Conservation (phyloP, 1,284 basidiomycete species). For the Puccinia triticina region DNA sequence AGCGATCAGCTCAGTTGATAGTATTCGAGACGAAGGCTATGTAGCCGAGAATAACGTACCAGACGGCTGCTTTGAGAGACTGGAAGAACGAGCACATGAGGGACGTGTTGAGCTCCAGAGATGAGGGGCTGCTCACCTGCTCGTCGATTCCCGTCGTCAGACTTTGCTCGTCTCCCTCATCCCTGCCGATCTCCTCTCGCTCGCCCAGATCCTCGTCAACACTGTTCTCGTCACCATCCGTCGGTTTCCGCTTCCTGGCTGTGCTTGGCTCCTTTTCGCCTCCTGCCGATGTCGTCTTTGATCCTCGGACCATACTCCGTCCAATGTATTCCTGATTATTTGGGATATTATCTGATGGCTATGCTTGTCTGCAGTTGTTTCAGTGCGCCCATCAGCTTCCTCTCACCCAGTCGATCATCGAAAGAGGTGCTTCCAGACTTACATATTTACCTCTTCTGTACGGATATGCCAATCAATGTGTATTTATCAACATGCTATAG, state of each 20-base stretch:
- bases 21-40: neutral
- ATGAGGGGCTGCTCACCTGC: neutral
- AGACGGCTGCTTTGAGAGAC: constrained; percentile 34
- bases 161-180: neutral
- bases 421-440: too few species aligned
- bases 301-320: too few species aligned
- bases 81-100: neutral
- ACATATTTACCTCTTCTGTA: too few species aligned
- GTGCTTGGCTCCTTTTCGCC: too few species aligned
- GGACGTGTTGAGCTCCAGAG: neutral
- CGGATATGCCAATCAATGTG: too few species aligned
- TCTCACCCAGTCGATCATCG: too few species aligned
- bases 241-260: neutral
- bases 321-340: too few species aligned
- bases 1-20: neutral
- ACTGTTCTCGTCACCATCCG: neutral
- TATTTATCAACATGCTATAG: too few species aligned
- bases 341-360: too few species aligned
- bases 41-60: neutral
- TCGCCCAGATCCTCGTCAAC: neutral
- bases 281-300: too few species aligned
- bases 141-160: constrained; percentile 19
- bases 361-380: too few species aligned
- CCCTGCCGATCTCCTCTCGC: neutral
- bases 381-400: too few species aligned